Evolutionary conservation across 31 red algal genomes (phyloP), one percentile per base, ranked within the genome.

Genomic region (Porphyra umbilicalis): DNA sequence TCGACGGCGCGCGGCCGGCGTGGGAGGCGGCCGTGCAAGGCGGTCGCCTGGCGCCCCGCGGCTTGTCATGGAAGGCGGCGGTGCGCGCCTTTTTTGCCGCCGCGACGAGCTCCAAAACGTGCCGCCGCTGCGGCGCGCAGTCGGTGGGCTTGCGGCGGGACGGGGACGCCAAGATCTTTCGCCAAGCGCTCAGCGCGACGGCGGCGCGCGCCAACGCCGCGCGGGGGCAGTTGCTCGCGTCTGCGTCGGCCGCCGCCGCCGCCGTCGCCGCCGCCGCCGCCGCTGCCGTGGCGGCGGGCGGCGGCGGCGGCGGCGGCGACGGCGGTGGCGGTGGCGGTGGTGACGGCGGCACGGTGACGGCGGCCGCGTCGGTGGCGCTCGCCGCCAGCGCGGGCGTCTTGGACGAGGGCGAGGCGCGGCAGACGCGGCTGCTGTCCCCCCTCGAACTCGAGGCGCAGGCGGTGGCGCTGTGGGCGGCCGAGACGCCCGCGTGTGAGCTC

Each of bases 401-500:
- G 57, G 57, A 71, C 30, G 20, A 71, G 20, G 57, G 57, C 25
- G 57, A 71, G 57, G 57, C 57, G 57, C 13, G 57, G 20, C 57
- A 71, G 57, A 71, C 57, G 18, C 57, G 57, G 25, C 38, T 95
- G 40, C 57, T 95, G 35, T 95, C 92, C 4, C 82, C 85, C 16
- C 80, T 76, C 9, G 85, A 95, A 31, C 84, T 95, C 31, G 88
- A 95, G 78, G 77, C 39, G 11, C 92, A 90, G 32, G 83, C 90
- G 38, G 35, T 40, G 20, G 32, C 36, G 34, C 77, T 95, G 46
- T 95, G 92, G 88, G 75, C 79, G 18, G 39, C 76, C 14, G 85
- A 95, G 75, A 35, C 40, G 11, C 84, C 86, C 34, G 67, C 90
- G 20, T 95, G 90, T 87, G 93, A 91, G 42, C 35, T 91, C 38